Base-by-base conservation (phyloP, 202 grass and related monocot species). In the Zizania palustris region DNA sequence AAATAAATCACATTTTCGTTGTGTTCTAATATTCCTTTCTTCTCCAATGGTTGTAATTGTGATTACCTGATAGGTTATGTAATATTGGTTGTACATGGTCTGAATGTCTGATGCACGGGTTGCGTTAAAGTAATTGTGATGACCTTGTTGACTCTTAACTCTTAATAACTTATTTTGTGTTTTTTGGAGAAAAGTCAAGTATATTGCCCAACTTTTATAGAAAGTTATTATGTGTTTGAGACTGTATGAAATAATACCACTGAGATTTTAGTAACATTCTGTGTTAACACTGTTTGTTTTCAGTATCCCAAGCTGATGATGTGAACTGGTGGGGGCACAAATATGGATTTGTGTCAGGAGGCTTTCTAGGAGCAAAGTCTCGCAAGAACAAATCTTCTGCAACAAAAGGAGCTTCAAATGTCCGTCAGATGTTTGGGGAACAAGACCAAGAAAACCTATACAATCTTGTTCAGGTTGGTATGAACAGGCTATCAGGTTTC, bases 371-470 rank as follows among this genome's bases (percentile, higher is more conserved):
- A 81, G 83, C 89, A 68, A 85, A 81, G 76, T 89, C 79, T 11
- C 70, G 50, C 69, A 73, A 79, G 60, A 84, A 69, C 5, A 98
- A 88, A 91, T 91, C 76, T 61, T 80, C 51, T 64, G 45, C 65
- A 51, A 33, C 3, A 36, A 89, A 79, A 87, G 82, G 75, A 79
- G 35, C 71, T 68, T 67, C 59, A 65, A 77, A 86, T 77, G 58
- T 70, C 45, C 87, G 96, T 16, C 82, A 84, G 69, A 89, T 85
- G 63, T 99, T 99, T 83, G 89, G 60, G 1, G 96, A 99, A 90
- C 87, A 95, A 79, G 96, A 99, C 85, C 96, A 99, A 87, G 96
- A 95, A 83, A 95, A 95, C 81, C 69, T 99, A 14, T 99, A 99
- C 80, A 99, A 95, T 58, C 92, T 99, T 81, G 96, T 99, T 65